Evolutionary conservation across 768 basidiomycete genomes (phyloP).

Genomic region (Suillus lakei): DNA sequence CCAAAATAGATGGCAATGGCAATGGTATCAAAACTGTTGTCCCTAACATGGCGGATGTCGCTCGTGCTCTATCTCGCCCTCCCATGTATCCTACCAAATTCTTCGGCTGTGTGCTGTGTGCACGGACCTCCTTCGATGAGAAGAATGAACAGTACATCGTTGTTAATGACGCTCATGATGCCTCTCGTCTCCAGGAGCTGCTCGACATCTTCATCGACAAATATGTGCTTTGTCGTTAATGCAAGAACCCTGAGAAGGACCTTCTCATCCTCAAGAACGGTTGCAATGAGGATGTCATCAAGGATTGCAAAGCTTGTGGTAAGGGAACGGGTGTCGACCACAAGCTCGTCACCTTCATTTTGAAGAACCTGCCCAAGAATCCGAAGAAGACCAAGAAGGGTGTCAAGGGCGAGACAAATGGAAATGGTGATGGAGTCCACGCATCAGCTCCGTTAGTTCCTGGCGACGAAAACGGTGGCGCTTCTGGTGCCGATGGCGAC

Average conservation of each 20-base stretch:
- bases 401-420: constrained; percentile 44
- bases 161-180: constrained; percentile 96
- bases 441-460: constrained; percentile 42
- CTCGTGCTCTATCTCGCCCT: constrained; percentile 91
- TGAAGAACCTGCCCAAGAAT: constrained; percentile 96
- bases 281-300: constrained; percentile 80
- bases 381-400: constrained; percentile 62
- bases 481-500: constrained; percentile 59
- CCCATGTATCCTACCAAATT: constrained; percentile 98
- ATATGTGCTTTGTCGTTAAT: constrained; percentile 94
- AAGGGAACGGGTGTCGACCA: constrained; percentile 91
- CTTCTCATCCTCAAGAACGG: constrained; percentile 87
- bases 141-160: constrained; percentile 98
- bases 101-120: constrained; percentile 97
- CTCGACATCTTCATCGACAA: constrained; percentile 98
- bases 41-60: constrained; percentile 98
- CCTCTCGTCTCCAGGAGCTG: constrained; percentile 88
- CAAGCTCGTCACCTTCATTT: constrained; percentile 93
- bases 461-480: constrained; percentile 48
- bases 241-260: constrained; percentile 99
- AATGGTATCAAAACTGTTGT: constrained; percentile 99
- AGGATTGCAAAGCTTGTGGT: constrained; percentile 99
- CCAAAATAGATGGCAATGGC: constrained; percentile 98
- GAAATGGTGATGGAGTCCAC: constrained; percentile 50
- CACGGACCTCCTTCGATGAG: constrained; percentile 95